Evolutionary conservation across 192 early-diverging fungal genomes (phyloP).

Genomic region (Coemansia umbellata): DNA sequence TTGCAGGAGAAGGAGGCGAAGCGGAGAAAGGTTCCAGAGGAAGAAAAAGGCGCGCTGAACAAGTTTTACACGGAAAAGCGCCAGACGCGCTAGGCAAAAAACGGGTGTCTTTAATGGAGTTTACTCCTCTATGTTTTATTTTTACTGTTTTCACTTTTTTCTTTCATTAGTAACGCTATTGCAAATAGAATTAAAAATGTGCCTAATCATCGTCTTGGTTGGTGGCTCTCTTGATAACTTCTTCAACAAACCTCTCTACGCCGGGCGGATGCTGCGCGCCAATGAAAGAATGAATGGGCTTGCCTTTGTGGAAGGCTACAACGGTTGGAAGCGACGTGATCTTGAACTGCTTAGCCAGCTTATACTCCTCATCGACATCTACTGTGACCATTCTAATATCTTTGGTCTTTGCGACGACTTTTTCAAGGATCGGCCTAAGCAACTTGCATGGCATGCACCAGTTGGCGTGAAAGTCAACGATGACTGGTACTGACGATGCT

Average conservation of each 20-base stretch:
- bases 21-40: slow-evolving; percentile 24
- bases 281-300: slow-evolving; percentile 62
- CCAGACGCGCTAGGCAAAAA: neutral
- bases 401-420: slow-evolving; percentile 60
- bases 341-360: slow-evolving; percentile 59
- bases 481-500: slow-evolving; percentile 59
- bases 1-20: slow-evolving; percentile 11
- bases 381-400: slow-evolving; percentile 71
- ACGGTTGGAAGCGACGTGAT: slow-evolving; percentile 77
- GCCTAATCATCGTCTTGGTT: too few species aligned
- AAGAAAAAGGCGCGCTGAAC: slow-evolving; percentile 35
- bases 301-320: slow-evolving; percentile 61
- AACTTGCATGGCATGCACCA: slow-evolving; percentile 87
- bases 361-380: slow-evolving; percentile 65
- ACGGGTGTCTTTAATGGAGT: neutral
- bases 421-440: slow-evolving; percentile 65
- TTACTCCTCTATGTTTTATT: too few species aligned
- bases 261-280: slow-evolving; percentile 53
- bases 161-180: too few species aligned
- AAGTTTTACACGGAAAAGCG: slow-evolving; percentile 40
- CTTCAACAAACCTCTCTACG: slow-evolving; percentile 53
- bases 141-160: neutral
- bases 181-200: too few species aligned
- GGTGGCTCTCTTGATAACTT: slow-evolving; percentile 31
- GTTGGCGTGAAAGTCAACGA: slow-evolving; percentile 74